Evolutionary conservation across 805 yeast species (phyloP), one percentile per base, ranked within the genome.

Genomic region (Citeromyces nyonsensis): DNA sequence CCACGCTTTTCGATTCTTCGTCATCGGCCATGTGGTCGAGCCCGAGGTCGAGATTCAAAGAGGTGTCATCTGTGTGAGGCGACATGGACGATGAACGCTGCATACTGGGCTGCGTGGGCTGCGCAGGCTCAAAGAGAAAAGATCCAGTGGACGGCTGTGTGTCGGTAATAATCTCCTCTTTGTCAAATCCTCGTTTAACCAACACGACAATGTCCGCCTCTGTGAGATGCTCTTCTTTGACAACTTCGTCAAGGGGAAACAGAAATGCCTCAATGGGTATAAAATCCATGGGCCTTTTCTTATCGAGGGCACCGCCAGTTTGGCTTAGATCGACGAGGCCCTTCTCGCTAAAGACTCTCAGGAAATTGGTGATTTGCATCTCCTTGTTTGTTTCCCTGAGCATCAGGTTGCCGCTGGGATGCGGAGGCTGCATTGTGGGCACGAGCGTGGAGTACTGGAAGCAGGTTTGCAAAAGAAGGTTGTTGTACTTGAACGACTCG

Each of bases 201-300:
- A 48, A 33, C 6, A 25, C 29, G 7, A 51, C 48, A 18, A 58
- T 53, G 25, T 57, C 63, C n/a, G 39, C 41, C 28, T 57, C 60
- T 2, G 47, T 37, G n/a, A 51, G 33, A 27, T 47, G 50, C n/a
- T 35, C 41, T 34, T 56, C 56, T 9, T 32, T 26, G 5, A 59
- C 49, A 9, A 36, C 41, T 35, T 59, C 65, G 34, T 57, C 59
- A 2, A 36, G 33, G 1, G 65, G 64, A 35, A 57, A 57, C 20
- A 59, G 29, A 11, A 56, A 34, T 12, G 49, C 43, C 28, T 56
- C 54, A 10, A 57, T 28, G 10, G 44, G 33, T 31, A 38, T 13
- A 25, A 22, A 37, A 11, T 4, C 36, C 41, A 13, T 33, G 11
- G 13, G 30, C 30, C 4, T 28, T 28, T 18, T 33, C 30, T 31